A percentile compares a stretch with the other conserved stretches of the same genome.
These are phyloP conservation scores for Trichosporon asahii DNA, from an alignment of 1,284 basidiomycete species.

Conservation along the genomic window DNA sequence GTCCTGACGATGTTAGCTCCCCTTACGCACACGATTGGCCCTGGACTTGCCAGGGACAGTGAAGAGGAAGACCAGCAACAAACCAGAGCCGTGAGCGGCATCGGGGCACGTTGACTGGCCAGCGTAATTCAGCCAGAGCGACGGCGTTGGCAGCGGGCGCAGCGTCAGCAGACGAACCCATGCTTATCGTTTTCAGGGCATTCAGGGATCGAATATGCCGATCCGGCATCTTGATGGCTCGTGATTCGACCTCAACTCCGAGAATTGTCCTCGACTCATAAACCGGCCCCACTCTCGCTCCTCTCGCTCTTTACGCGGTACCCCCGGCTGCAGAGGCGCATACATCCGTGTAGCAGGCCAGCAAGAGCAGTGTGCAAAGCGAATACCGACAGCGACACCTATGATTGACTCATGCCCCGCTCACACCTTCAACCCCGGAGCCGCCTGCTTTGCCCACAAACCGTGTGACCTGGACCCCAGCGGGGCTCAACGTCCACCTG, in stretches of 20 bases:
- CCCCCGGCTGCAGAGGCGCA: neutral
- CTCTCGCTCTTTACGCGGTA: neutral
- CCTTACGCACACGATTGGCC: neutral
- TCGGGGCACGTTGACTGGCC: neutral
- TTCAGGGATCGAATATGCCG: neutral
- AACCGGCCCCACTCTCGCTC: neutral
- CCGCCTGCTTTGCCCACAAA: neutral
- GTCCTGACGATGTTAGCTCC: neutral
- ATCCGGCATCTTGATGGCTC: slow-evolving; percentile 6
- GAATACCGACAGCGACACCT: neutral
- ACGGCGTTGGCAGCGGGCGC: neutral
- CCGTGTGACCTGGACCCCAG: neutral
- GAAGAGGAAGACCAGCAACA: neutral
- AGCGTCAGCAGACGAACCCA: neutral
- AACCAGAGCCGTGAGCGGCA: slow-evolving; percentile 1
- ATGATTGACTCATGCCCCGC: neutral
- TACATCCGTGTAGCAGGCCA: neutral
- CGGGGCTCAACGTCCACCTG: neutral
- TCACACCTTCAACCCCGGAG: neutral
- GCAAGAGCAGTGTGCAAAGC: neutral
- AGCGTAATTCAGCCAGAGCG: neutral
- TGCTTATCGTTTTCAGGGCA: slow-evolving; percentile 4
- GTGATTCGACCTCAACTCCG: slow-evolving; percentile 3
- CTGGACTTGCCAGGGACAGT: neutral
- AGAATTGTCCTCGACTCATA: neutral